Percentiles rank a stretch among this genome's conserved stretches.
Evolutionary conservation across 352 stramenopile species (phyloP).

Genomic region (Pythium guiyangense): DNA sequence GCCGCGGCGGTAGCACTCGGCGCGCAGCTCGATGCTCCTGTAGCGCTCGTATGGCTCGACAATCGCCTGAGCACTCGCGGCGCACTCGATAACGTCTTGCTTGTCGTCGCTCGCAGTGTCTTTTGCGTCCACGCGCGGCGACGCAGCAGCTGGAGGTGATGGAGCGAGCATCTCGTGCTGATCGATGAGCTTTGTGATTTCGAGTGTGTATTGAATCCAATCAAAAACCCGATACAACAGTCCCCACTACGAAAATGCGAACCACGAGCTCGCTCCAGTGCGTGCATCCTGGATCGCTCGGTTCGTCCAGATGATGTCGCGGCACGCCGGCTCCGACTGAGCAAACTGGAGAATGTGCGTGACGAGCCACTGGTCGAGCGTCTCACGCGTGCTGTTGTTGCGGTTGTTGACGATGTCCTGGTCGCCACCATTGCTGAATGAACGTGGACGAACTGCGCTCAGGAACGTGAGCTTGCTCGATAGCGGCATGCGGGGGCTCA

Average conservation of each 20-base stretch:
- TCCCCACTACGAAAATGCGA: too few relatives aligned
- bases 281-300: background rate
- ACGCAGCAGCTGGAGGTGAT: too few relatives aligned
- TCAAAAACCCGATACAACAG: too few relatives aligned
- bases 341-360: background rate
- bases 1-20: conserved; percentile 20
- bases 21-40: conserved; percentile 18
- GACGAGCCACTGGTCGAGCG: background rate
- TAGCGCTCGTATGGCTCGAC: conserved; percentile 18
- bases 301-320: background rate
- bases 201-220: too few relatives aligned
- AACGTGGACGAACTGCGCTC: background rate
- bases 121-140: too few relatives aligned
- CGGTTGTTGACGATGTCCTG: background rate
- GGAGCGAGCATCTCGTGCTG: too few relatives aligned
- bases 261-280: too few relatives aligned
- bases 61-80: background rate
- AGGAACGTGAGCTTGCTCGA: background rate
- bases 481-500: background rate
- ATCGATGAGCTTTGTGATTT: too few relatives aligned
- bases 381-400: background rate
- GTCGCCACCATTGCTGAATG: background rate
- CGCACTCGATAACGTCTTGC: background rate
- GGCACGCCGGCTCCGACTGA: background rate
- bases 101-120: background rate